A percentile compares a stretch with the other conserved stretches of the same genome.
phyloP scores from a whole-genome alignment of 305 asterid species.

The Coffea humblotiana region DNA sequence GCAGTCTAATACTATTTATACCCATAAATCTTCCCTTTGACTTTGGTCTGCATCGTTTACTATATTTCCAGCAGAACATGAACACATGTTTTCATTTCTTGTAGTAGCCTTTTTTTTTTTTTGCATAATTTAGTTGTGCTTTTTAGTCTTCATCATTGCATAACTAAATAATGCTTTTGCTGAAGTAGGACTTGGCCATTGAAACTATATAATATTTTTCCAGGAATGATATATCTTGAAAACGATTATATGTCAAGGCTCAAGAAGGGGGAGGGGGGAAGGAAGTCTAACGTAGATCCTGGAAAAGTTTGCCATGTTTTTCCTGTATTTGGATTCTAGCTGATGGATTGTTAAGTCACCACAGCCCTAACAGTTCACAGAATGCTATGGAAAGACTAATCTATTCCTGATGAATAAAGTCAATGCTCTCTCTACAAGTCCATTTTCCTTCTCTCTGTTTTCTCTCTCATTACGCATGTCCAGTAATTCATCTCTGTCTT shows the following conservation, averaged over 20 bases:
- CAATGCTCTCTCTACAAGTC: no score
- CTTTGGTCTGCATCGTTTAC: not conserved
- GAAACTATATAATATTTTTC: not conserved
- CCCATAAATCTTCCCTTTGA: not conserved
- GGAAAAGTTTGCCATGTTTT: not conserved
- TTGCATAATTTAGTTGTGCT: no score
- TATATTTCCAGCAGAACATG: not conserved
- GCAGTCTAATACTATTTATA: not conserved
- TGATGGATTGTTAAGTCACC: not conserved
- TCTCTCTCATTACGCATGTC: no score
- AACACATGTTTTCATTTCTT: not conserved
- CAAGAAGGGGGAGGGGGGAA: not conserved
- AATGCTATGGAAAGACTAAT: no score
- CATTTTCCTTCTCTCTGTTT: no score
- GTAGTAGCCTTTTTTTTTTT: no score
- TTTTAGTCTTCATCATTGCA: not conserved
- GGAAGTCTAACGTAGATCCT: not conserved
- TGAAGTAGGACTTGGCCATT: not conserved
- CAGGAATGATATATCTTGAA: no score
- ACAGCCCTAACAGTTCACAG: no score
- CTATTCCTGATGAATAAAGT: no score
- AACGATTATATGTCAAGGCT: no score
- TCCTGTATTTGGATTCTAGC: not conserved
- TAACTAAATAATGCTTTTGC: not conserved
- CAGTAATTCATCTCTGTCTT: no score